Evolutionary conservation across 2,329 filamentous ascomycete genomes (phyloP).

Genomic region (Phoma sp.): DNA sequence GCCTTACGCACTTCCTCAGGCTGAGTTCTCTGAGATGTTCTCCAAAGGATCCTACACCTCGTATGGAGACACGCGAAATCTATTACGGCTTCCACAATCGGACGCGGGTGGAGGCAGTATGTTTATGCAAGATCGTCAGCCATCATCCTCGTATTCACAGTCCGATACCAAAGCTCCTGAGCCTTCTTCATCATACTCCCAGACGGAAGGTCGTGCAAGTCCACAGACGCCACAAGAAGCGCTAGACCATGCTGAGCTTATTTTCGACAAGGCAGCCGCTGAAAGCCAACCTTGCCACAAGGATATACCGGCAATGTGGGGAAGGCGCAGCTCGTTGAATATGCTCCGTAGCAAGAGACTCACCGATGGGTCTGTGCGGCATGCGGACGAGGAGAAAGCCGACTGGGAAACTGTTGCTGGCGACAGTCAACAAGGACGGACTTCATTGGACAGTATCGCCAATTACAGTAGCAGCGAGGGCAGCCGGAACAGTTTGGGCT

Average conservation of each 20-base stretch:
- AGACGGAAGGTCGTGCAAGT: conserved; percentile 19
- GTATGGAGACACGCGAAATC: conserved; percentile 46
- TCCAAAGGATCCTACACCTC: conserved; percentile 40
- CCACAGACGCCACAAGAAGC: conserved; percentile 35
- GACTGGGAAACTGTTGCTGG: conserved; percentile 48
- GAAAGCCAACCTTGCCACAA: conserved; percentile 10
- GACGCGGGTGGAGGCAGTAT: not conserved
- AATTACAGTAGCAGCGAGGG: conserved; percentile 43
- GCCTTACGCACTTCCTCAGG: conserved; percentile 10
- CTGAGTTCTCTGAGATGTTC: conserved; percentile 32
- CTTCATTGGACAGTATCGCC: conserved; percentile 41
- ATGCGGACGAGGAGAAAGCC: conserved; percentile 25
- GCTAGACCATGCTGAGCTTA: conserved; percentile 40
- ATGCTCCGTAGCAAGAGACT: conserved; percentile 23
- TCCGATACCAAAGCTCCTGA: conserved; percentile 17
- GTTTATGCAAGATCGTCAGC: conserved; percentile 16
- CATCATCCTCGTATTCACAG: conserved; percentile 37
- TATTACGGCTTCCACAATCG: conserved; percentile 35
- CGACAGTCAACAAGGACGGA: conserved; percentile 25
- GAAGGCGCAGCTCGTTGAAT: conserved; percentile 36
- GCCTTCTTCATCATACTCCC: conserved; percentile 40
- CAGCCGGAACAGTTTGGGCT: conserved; percentile 28
- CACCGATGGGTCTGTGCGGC: not conserved
- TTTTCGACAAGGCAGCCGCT: conserved; percentile 32
- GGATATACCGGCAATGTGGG: conserved; percentile 45